Conservation (phyloP, 2,329 filamentous ascomycete species). For the Leptodontidium sp. region DNA sequence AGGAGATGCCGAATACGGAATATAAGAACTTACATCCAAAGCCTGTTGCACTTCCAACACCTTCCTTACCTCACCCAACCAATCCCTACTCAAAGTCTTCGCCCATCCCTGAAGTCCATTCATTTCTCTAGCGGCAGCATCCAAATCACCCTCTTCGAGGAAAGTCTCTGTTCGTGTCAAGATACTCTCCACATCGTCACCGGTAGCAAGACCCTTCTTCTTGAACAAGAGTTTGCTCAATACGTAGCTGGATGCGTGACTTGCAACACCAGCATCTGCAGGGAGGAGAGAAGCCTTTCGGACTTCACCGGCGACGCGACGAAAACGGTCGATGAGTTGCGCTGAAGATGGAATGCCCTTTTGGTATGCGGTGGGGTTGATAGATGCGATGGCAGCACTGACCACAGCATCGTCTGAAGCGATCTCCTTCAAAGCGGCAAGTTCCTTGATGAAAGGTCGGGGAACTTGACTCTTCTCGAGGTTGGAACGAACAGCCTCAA, state of each 20-base stretch:
- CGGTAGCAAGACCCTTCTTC: constrained; percentile 84
- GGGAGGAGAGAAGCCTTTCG: constrained; percentile 93
- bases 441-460: constrained; percentile 87
- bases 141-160: constrained; percentile 91
- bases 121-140: constrained; percentile 93
- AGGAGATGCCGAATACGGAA: not conserved
- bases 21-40: constrained; percentile 77
- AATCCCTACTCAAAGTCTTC: constrained; percentile 92
- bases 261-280: constrained; percentile 92
- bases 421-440: constrained; percentile 94
- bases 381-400: constrained; percentile 92
- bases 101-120: constrained; percentile 93
- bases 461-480: constrained; percentile 79
- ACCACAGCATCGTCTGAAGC: constrained; percentile 85
- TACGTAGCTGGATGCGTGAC: constrained; percentile 88
- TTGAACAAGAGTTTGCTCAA: constrained; percentile 96
- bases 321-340: constrained; percentile 94
- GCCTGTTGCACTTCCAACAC: constrained; percentile 96
- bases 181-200: constrained; percentile 92
- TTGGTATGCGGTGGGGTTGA: constrained; percentile 94
- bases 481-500: constrained; percentile 88
- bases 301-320: constrained; percentile 89
- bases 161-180: constrained; percentile 88
- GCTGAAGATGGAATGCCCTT: constrained; percentile 83
- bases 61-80: constrained; percentile 89